Evolutionary conservation across 2,329 filamentous ascomycete genomes (phyloP).

Genomic region (Scedosporium apiospermum): DNA sequence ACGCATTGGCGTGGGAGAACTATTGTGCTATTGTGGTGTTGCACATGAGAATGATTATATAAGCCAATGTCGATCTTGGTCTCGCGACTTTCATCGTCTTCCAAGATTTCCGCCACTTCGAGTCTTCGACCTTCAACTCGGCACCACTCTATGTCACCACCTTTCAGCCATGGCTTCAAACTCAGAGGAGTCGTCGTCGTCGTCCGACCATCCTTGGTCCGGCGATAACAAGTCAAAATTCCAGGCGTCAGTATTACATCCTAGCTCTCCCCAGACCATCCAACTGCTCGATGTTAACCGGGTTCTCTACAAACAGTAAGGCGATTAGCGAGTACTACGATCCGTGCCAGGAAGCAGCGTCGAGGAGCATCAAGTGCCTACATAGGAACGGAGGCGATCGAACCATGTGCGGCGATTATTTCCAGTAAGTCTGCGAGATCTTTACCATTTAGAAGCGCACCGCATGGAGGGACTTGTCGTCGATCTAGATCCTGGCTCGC

Average conservation of each 20-base stretch:
- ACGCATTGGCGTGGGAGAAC: too few species aligned
- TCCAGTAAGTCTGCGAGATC: constrained; percentile 57
- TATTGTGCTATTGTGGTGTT: too few species aligned
- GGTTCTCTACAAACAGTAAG: constrained; percentile 51
- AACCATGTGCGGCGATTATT: constrained; percentile 89
- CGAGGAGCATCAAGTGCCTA: constrained; percentile 76
- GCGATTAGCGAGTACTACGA: constrained; percentile 83
- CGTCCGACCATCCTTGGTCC: neutral
- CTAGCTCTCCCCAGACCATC: neutral
- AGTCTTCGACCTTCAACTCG: neutral
- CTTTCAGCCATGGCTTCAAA: neutral
- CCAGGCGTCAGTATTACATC: neutral
- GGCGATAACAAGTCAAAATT: neutral
- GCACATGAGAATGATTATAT: neutral
- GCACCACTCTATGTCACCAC: neutral
- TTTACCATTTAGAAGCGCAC: neutral
- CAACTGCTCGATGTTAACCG: neutral
- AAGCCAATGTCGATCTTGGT: neutral
- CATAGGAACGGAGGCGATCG: constrained; percentile 80
- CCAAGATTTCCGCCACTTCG: neutral
- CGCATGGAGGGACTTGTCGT: neutral
- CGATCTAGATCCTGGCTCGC: neutral
- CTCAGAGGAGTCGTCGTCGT: neutral
- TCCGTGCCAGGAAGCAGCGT: constrained; percentile 87
- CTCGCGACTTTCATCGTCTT: neutral